Percentiles rank a stretch among this genome's conserved stretches.
Evolutionary conservation across 495 filamentous ascomycete species (phyloP).

Genomic region (Polyplosphaeria fusca): DNA sequence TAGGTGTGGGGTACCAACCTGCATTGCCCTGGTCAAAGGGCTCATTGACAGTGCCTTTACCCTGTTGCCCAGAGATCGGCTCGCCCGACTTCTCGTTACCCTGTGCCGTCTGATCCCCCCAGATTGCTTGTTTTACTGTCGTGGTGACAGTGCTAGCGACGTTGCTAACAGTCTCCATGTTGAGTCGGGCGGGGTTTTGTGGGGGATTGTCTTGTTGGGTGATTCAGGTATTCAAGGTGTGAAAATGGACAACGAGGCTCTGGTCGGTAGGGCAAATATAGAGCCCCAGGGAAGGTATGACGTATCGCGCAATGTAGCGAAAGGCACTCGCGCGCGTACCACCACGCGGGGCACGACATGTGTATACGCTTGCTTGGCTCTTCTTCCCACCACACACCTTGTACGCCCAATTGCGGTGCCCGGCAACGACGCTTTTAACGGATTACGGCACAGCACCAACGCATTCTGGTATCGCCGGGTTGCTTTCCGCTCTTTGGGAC

Average conservation of each 20-base stretch:
- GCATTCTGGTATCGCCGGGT: too few species aligned
- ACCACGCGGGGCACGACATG: conserved; percentile 11
- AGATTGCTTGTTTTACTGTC: conserved; percentile 51
- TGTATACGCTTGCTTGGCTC: not conserved
- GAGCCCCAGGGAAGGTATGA: not conserved
- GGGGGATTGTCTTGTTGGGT: not conserved
- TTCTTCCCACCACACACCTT: not conserved
- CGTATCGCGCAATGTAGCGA: not conserved
- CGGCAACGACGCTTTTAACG: not conserved
- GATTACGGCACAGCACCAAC: too few species aligned
- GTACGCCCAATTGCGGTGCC: not conserved
- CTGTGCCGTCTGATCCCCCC: conserved; percentile 43
- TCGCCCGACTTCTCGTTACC: conserved; percentile 40
- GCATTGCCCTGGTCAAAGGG: conserved; percentile 57
- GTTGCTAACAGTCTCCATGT: conserved; percentile 57
- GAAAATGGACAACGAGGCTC: not conserved
- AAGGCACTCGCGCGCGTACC: conserved; percentile 5
- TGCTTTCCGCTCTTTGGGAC: too few species aligned
- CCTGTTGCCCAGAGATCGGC: conserved; percentile 52
- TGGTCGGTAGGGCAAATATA: not conserved
- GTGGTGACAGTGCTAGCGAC: conserved; percentile 44
- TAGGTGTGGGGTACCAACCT: not conserved
- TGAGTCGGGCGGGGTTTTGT: not conserved
- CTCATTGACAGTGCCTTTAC: conserved; percentile 51
- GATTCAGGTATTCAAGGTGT: not conserved